phyloP scores from a whole-genome alignment of 75 land plant species.

The Cupressus sempervirens region DNA sequence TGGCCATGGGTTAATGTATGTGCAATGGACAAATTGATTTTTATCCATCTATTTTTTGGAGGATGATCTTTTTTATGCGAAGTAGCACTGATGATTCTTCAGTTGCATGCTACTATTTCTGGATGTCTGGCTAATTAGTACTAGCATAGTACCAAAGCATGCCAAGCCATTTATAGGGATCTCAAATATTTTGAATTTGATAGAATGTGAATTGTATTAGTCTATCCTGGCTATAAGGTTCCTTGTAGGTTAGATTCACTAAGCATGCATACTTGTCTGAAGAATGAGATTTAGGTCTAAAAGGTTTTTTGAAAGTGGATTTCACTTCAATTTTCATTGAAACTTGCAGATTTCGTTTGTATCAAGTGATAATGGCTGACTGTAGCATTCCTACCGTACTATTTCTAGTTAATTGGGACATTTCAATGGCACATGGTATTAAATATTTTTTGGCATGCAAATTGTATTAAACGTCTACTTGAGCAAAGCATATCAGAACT shows the following conservation, averaged over 20 bases:
- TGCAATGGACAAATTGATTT: background rate
- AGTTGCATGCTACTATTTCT: background rate
- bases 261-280: background rate
- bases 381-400: background rate
- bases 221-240: background rate
- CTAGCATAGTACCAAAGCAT: background rate
- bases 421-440: background rate
- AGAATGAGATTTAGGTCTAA: background rate
- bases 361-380: background rate
- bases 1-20: conserved; percentile 70
- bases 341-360: background rate
- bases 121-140: background rate
- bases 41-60: background rate
- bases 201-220: background rate
- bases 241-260: background rate
- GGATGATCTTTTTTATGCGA: background rate
- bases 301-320: background rate
- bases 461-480: background rate
- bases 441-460: background rate
- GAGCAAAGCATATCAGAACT: background rate
- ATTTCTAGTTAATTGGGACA: background rate
- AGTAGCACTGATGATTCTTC: background rate
- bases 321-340: background rate
- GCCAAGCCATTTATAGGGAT: background rate
- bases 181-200: background rate